These are phyloP conservation scores for Sugiyamaella floridensis DNA, from an alignment of 805 yeast species.

Conservation along the genomic window DNA sequence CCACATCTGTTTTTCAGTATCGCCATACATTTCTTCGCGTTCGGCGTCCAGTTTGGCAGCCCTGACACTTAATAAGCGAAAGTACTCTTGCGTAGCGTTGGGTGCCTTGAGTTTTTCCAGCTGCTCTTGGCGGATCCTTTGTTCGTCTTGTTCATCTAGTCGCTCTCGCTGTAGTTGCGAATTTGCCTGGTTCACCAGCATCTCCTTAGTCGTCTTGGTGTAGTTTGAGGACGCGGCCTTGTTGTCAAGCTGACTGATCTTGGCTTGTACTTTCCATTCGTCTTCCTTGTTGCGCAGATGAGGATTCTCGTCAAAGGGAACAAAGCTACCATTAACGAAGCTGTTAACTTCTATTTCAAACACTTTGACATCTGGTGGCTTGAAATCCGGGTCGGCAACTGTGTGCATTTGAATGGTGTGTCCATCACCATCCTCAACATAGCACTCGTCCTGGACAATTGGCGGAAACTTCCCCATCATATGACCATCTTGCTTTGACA, in stretches of 20 bases:
- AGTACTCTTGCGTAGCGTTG: slow-evolving; percentile 19
- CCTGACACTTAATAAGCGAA: slow-evolving; percentile 28
- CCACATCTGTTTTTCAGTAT: slow-evolving; percentile 18
- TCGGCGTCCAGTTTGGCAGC: slow-evolving; percentile 24
- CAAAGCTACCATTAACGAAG: slow-evolving; percentile 17
- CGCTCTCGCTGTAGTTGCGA: slow-evolving; percentile 20
- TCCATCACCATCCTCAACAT: slow-evolving; percentile 12
- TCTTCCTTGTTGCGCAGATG: slow-evolving; percentile 17
- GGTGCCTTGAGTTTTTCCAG: slow-evolving; percentile 25
- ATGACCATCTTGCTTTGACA: slow-evolving; percentile 9
- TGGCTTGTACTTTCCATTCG: slow-evolving; percentile 32
- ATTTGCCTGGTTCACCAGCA: slow-evolving; percentile 15
- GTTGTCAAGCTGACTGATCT: slow-evolving; percentile 24
- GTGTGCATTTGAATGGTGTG: slow-evolving; percentile 16
- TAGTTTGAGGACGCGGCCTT: slow-evolving; percentile 19
- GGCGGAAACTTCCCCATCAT: not conserved
- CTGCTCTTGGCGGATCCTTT: slow-evolving; percentile 19
- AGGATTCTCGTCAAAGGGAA: slow-evolving; percentile 25
- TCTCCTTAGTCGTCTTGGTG: slow-evolving; percentile 20
- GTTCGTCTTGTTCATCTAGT: slow-evolving; percentile 19
- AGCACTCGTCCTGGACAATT: not conserved
- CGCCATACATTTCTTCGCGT: slow-evolving; percentile 17
- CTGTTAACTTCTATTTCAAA: slow-evolving; percentile 18
- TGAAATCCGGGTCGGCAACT: slow-evolving; percentile 1
- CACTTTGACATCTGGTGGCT: slow-evolving; percentile 21